Conservation (phyloP, 306 rosid species). For the Corylus americana region DNA sequence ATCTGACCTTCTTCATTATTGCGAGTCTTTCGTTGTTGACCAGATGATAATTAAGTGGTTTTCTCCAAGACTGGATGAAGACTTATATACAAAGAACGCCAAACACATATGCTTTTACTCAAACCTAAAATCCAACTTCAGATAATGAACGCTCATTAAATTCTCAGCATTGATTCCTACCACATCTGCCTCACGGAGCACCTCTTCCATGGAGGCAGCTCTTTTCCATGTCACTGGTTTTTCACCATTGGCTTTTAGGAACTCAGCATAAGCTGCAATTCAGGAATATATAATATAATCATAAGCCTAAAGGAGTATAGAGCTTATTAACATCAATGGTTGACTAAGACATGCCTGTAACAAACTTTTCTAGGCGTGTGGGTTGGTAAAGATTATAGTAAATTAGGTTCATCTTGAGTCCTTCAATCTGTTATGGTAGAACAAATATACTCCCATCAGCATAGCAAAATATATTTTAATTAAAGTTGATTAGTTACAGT, state of each 20-base stretch:
- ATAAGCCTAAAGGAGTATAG: conserved; percentile 27
- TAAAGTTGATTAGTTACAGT: not conserved
- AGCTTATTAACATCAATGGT: conserved; percentile 6
- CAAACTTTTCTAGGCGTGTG: conserved; percentile 91
- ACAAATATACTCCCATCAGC: conserved; percentile 10
- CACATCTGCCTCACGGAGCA: conserved; percentile 89
- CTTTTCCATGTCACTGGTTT: conserved; percentile 92
- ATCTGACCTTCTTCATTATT: conserved; percentile 80
- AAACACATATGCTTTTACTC: conserved; percentile 21
- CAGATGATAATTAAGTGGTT: conserved; percentile 79
- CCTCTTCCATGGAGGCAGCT: conserved; percentile 91
- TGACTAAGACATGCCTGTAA: conserved; percentile 69
- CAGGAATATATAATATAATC: conserved; percentile 17
- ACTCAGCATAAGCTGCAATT: conserved; percentile 78
- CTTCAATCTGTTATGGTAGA: conserved; percentile 73
- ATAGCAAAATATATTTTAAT: not conserved
- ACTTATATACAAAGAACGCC: conserved; percentile 67
- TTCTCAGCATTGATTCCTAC: conserved; percentile 43
- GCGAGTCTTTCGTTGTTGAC: conserved; percentile 89
- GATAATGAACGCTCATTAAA: not conserved
- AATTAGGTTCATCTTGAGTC: conserved; percentile 98
- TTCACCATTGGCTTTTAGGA: conserved; percentile 89
- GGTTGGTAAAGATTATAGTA: conserved; percentile 94
- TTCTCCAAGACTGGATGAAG: conserved; percentile 94
- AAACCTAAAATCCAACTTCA: conserved; percentile 7